Conservation (phyloP, 192 early-diverging fungal genomes). For the Anaeromyces robustus region DNA sequence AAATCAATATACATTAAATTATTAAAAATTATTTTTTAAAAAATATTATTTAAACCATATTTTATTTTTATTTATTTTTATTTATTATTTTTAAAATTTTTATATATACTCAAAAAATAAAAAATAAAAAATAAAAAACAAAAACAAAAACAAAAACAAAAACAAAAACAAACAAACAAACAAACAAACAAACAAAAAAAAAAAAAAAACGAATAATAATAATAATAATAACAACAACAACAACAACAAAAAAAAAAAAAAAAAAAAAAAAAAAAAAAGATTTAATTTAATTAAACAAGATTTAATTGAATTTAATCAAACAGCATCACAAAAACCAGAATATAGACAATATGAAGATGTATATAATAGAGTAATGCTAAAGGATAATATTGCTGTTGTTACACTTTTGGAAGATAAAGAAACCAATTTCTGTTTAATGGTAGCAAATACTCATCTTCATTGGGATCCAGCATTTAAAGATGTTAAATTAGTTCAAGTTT, state of each 20-base stretch:
- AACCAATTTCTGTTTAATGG: slow-evolving; percentile 47
- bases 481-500: slow-evolving; percentile 91
- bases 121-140: too few relatives aligned
- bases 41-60: too few relatives aligned
- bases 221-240: not conserved
- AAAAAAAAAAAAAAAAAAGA: slow-evolving; percentile 17
- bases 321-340: slow-evolving; percentile 70
- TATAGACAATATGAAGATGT: slow-evolving; percentile 83
- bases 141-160: too few relatives aligned
- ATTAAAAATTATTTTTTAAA: too few relatives aligned
- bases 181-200: too few relatives aligned
- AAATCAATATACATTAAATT: too few relatives aligned
- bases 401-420: slow-evolving; percentile 71
- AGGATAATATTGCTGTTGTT: slow-evolving; percentile 85
- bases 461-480: slow-evolving; percentile 86
- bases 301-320: slow-evolving; percentile 86
- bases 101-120: too few relatives aligned
- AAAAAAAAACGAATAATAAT: too few relatives aligned
- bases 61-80: too few relatives aligned
- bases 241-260: too few relatives aligned
- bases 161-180: too few relatives aligned
- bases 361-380: slow-evolving; percentile 93
- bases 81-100: too few relatives aligned
- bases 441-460: slow-evolving; percentile 81
- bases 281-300: slow-evolving; percentile 71